Base-by-base conservation (phyloP, 2,329 filamentous ascomycete species). In the Botrytis byssoidea region DNA sequence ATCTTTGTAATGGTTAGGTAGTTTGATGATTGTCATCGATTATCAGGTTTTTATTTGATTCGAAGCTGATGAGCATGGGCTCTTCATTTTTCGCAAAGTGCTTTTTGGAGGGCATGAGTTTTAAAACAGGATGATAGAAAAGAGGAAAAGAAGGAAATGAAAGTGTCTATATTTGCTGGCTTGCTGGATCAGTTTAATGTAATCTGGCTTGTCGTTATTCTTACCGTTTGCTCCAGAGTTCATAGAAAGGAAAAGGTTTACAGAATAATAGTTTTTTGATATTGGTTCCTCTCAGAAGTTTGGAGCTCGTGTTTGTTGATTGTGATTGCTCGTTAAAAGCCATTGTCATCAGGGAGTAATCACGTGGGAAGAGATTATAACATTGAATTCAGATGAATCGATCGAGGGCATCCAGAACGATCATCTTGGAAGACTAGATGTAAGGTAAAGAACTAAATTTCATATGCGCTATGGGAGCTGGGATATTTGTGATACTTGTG, bases 141-240 rank as follows among this genome's bases (percentile, higher is more conserved):
- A 6, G 14, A n/a, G 1, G 9, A 9, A 12, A 40, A 10, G 6
- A 63, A 1, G 37, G 7, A 4, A 20, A 64, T 6, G 65, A 3
- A 40, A n/a, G 16, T 22, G 35, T 40, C 1, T 40, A 0, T 7
- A 16, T n/a, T 2, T 25, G 16, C 9, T 37, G 14, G 32, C 8
- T 29, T 55, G 4, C 32, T 29, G 16, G 32, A 67, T 29, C 32
- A 35, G 46, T 18, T 6, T 18, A 1, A 12, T 37, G 9, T 10
- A 35, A 25, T 9, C 14, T 22, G 14, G 40, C n/a, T 32, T 29
- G 25, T 12, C 9, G 10, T n/a, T 44, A 18, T 42, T 67, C 7
- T 35, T 67, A 16, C 5, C 8, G 1, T 9, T 3, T 14, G 14
- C 5, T 12, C 8, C 0, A 16, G 1, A 12, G 16, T 29, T 3